These are phyloP conservation scores for Neurospora sp. DNA, from an alignment of 495 filamentous ascomycete species.

Conservation along the genomic window DNA sequence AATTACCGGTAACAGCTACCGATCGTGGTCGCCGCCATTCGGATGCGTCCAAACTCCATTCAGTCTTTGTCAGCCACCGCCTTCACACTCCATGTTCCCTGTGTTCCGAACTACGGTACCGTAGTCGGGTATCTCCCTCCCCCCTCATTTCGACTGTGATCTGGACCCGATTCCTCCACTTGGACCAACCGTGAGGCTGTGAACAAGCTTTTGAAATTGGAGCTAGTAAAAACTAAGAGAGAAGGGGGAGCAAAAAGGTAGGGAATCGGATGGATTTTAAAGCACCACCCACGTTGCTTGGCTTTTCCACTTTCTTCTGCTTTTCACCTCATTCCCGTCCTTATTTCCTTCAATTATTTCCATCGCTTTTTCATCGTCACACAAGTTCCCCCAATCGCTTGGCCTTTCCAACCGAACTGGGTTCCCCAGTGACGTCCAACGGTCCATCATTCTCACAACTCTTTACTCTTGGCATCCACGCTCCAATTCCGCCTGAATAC, in stretches of 20 bases:
- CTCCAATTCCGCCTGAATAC: neutral
- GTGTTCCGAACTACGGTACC: neutral
- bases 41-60: neutral
- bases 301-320: neutral
- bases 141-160: neutral
- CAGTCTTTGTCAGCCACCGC: neutral
- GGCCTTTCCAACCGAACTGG: neutral
- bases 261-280: neutral
- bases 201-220: neutral
- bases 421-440: neutral
- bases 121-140: neutral
- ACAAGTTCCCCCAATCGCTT: neutral
- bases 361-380: neutral
- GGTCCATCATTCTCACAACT: neutral
- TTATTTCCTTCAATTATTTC: conserved; percentile 1
- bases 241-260: neutral
- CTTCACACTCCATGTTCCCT: neutral
- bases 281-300: neutral
- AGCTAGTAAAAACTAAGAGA: neutral
- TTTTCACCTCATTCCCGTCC: neutral
- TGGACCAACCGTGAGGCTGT: neutral
- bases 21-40: neutral
- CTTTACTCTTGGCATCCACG: neutral
- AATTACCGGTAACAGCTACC: neutral
- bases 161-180: neutral